Conservation (phyloP, 1,139 yeast genomes). For the Protomyces gravidus region DNA sequence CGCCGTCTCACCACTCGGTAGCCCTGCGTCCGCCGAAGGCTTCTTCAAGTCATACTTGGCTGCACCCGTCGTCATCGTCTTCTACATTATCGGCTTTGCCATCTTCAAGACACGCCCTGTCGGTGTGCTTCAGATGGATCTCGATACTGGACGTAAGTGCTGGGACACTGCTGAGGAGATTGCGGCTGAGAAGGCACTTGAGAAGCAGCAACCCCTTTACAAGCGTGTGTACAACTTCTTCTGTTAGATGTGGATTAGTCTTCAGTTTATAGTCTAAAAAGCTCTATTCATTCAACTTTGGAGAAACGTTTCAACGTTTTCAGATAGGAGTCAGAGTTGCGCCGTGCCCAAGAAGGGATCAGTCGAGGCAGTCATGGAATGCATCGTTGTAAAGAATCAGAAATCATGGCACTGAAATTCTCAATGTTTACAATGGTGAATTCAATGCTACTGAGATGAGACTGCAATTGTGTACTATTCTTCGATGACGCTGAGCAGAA, state of each 20-base stretch:
- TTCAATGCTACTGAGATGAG: too few species aligned
- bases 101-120: constrained; percentile 11
- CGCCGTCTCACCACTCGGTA: constrained; percentile 66
- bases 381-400: too few species aligned
- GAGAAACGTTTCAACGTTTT: too few species aligned
- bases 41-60: constrained; percentile 58
- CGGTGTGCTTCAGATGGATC: constrained; percentile 8
- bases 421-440: too few species aligned
- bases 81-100: constrained; percentile 41
- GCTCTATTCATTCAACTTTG: too few species aligned
- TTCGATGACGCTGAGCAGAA: too few species aligned
- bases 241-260: constrained; percentile 2
- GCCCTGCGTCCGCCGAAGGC: constrained; percentile 40
- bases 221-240: constrained; percentile 3
- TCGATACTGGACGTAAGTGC: constrained; percentile 9
- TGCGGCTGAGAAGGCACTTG: constrained; percentile 2
- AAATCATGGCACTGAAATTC: too few species aligned
- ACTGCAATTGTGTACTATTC: too few species aligned
- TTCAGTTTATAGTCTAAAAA: too few species aligned
- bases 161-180: constrained; percentile 14
- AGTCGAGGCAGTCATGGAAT: too few species aligned
- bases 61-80: constrained; percentile 50
- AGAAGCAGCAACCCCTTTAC: background rate
- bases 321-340: too few species aligned
- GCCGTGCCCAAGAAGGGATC: too few species aligned